A percentile compares a stretch with the other conserved stretches of the same genome.
phyloP scores from a whole-genome alignment of 495 filamentous ascomycete species.

The Aspergillus saccharolyticus region DNA sequence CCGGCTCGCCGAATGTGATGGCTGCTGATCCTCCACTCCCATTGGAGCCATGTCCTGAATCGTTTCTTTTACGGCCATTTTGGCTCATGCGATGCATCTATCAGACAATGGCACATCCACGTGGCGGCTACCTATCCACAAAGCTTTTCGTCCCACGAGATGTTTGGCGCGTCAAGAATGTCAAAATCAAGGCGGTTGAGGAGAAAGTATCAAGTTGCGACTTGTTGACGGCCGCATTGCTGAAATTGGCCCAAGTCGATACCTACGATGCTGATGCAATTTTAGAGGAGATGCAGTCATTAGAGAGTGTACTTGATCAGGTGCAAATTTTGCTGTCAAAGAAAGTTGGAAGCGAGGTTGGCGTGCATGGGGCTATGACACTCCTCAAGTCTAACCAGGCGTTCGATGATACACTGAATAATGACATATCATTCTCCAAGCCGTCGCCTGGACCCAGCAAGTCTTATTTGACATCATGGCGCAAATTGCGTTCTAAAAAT shows the following conservation, averaged over 20 bases:
- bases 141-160: slow-evolving; percentile 88
- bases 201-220: slow-evolving; percentile 96
- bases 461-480: slow-evolving; percentile 68
- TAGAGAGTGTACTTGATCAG: slow-evolving; percentile 83
- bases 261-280: slow-evolving; percentile 86
- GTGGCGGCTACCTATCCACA: slow-evolving; percentile 85
- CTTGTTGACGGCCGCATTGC: slow-evolving; percentile 80
- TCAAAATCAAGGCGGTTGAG: slow-evolving; percentile 84
- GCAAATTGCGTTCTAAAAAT: slow-evolving; percentile 83
- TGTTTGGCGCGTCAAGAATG: slow-evolving; percentile 88
- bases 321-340: slow-evolving; percentile 70
- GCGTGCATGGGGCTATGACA: slow-evolving; percentile 60
- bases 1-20: slow-evolving; percentile 60
- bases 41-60: slow-evolving; percentile 87
- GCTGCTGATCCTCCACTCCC: slow-evolving; percentile 59
- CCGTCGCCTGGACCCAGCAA: slow-evolving; percentile 59
- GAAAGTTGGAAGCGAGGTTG: slow-evolving; percentile 87
- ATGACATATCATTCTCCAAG: slow-evolving; percentile 42
- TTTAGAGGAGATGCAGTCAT: slow-evolving; percentile 89
- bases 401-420: slow-evolving; percentile 36
- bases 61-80: slow-evolving; percentile 81
- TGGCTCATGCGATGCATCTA: slow-evolving; percentile 94
- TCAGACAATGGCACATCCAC: slow-evolving; percentile 85
- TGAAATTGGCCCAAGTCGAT: slow-evolving; percentile 77
- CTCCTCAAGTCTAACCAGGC: slow-evolving; percentile 63